A percentile compares a stretch with the other conserved stretches of the same genome.
phyloP scores from a whole-genome alignment of 2,329 filamentous ascomycete species.

The Nemania sp. region DNA sequence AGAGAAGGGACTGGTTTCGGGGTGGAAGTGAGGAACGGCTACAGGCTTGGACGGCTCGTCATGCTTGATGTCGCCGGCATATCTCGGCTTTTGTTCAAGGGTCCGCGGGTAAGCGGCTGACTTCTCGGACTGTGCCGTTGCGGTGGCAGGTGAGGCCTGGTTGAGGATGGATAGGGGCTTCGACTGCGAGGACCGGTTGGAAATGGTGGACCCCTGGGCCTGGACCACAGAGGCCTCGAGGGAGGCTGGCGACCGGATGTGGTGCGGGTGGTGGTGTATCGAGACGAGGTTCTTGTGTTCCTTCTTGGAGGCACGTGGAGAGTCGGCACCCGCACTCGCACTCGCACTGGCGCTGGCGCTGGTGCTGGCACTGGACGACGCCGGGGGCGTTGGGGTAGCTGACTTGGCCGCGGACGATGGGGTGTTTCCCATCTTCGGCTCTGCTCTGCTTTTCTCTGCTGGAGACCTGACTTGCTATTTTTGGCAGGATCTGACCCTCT shows the following conservation, averaged over 20 bases:
- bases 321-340: conserved; percentile 43
- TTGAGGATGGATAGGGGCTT: conserved; percentile 63
- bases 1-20: conserved; percentile 48
- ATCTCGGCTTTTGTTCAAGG: conserved; percentile 49
- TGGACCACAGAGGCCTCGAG: conserved; percentile 72
- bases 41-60: conserved; percentile 67
- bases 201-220: conserved; percentile 67
- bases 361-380: conserved; percentile 36
- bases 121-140: conserved; percentile 48
- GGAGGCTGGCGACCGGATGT: conserved; percentile 65
- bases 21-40: conserved; percentile 62
- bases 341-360: conserved; percentile 24
- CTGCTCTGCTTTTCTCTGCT: not conserved
- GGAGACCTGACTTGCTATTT: not conserved
- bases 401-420: conserved; percentile 53
- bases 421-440: conserved; percentile 58
- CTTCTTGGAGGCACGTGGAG: conserved; percentile 54
- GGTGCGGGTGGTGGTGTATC: conserved; percentile 63
- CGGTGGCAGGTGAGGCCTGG: conserved; percentile 57
- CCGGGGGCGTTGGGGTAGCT: conserved; percentile 50
- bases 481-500: not conserved
- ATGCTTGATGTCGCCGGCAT: conserved; percentile 49
- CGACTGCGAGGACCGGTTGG: conserved; percentile 61
- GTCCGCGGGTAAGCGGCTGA: conserved; percentile 47
- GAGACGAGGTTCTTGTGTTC: conserved; percentile 66